phyloP scores from a whole-genome alignment of 73 alveolate genomes.

The Loxodes magnus region DNA sequence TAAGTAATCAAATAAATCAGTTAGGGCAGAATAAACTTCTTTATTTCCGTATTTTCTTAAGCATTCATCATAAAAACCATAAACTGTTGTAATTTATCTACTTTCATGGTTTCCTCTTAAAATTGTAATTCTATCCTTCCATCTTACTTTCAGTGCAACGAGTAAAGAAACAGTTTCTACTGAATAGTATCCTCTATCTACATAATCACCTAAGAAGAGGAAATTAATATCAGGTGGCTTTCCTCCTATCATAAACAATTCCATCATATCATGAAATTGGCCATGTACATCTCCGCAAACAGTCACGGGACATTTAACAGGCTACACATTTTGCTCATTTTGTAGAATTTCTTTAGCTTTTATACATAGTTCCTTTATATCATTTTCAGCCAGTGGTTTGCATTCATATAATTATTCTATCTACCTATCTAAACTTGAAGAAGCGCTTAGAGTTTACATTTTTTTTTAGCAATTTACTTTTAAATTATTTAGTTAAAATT shows the following conservation, averaged over 20 bases:
- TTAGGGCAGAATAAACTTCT: conserved; percentile 80
- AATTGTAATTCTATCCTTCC: conserved; percentile 66
- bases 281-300: conserved; percentile 97
- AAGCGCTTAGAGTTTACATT: no score
- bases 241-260: conserved; percentile 77
- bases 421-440: no score
- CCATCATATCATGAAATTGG: conserved; percentile 86
- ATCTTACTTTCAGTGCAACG: conserved; percentile 69
- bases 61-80: conserved; percentile 89
- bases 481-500: no score
- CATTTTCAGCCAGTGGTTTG: conserved; percentile 53
- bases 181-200: conserved; percentile 80
- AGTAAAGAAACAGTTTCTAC: conserved; percentile 73
- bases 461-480: no score
- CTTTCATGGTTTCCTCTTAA: conserved; percentile 93
- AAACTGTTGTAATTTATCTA: conserved; percentile 58
- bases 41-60: conserved; percentile 72
- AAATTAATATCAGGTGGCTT: conserved; percentile 53
- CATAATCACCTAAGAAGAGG: conserved; percentile 80
- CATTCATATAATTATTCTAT: conserved; percentile 22
- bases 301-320: conserved; percentile 71
- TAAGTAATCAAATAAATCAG: conserved; percentile 75
- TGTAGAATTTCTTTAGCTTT: conserved; percentile 80
- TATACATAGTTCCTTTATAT: conserved; percentile 65
- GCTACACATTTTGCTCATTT: conserved; percentile 46